Evolutionary conservation across 2,329 filamentous ascomycete species (phyloP).

Genomic region (Nothopassalora personata): DNA sequence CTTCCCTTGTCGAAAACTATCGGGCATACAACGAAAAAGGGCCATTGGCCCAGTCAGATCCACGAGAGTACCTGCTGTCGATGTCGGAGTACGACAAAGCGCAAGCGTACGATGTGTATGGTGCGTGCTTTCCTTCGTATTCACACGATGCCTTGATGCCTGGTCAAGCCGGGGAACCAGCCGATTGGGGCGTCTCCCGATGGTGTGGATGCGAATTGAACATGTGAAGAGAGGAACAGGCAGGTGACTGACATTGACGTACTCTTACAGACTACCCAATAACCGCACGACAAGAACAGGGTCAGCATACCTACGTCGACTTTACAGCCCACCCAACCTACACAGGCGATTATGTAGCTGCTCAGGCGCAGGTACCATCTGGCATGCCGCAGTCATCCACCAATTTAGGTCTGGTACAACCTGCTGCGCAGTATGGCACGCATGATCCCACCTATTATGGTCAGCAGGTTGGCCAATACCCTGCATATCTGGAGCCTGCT

Average conservation of each 20-base stretch:
- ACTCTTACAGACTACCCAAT: constrained; percentile 51
- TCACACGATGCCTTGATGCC: constrained; percentile 5
- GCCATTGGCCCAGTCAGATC: constrained; percentile 48
- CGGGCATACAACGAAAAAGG: constrained; percentile 43
- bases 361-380: constrained; percentile 48
- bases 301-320: constrained; percentile 43
- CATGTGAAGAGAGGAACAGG: constrained; percentile 26
- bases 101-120: constrained; percentile 70
- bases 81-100: constrained; percentile 80
- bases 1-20: constrained; percentile 29
- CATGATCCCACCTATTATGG: constrained; percentile 46
- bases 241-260: constrained; percentile 43
- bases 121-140: constrained; percentile 52
- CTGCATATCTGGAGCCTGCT: constrained; percentile 61
- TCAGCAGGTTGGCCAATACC: constrained; percentile 58
- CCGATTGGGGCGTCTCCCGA: constrained; percentile 4
- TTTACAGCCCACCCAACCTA: constrained; percentile 46
- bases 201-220: constrained; percentile 14
- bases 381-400: constrained; percentile 41
- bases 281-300: constrained; percentile 56
- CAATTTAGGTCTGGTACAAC: constrained; percentile 40
- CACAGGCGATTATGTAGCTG: constrained; percentile 44
- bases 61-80: constrained; percentile 49
- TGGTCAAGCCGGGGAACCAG: constrained; percentile 5
- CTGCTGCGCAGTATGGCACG: constrained; percentile 41